Evolutionary conservation across 2,329 filamentous ascomycete species (phyloP), one percentile per base, ranked within the genome.

Genomic region (Microcyclosporella mali): DNA sequence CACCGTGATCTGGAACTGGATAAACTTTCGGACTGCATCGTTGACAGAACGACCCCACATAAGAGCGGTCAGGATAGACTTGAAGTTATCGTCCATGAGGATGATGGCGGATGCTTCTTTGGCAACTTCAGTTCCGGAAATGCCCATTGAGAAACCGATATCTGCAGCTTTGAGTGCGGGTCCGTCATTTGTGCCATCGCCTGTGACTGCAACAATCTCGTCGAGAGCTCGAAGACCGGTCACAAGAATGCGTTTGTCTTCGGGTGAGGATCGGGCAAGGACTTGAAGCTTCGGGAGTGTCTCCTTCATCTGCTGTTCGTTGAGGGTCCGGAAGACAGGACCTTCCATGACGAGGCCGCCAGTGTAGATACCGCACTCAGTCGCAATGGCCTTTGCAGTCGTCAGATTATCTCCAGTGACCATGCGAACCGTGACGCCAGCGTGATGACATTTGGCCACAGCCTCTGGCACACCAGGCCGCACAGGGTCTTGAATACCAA

Each of bases 1-100:
- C 68, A 95, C 89, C 0, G 84, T 87, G 49, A 88, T 77, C 70
- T 88, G 84, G 62, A 85, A 85, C 61, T 84, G 79, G 37, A 75
- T 57, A 55, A 75, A 75, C 55, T 75, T 75, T 57, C 71, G 69
- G 27, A 75, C 72, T 1, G 72, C 70, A 52, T 75, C 72, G 50
- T 75, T 75, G 39, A 74, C 74, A n/a, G 76, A 75, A 44, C 77
- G 71, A 39, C 77, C 77, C 77, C 77, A 80, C 67, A 75, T 75
- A 48, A 80, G 65, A 9, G 75, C 75, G 50, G 76, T 78, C 37
- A 82, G 73, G 51, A 82, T 81, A 2, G 77, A 80, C 2, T 73
- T 66, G 56, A 79, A 79, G 58, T 79, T 79, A 57, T 79, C 76
- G 52, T 80, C 75, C 70, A 79, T 76, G 25, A 79, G 66, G 54